Base-by-base conservation (phyloP, 2,329 filamentous ascomycete species). In the Kalmusia sp. region DNA sequence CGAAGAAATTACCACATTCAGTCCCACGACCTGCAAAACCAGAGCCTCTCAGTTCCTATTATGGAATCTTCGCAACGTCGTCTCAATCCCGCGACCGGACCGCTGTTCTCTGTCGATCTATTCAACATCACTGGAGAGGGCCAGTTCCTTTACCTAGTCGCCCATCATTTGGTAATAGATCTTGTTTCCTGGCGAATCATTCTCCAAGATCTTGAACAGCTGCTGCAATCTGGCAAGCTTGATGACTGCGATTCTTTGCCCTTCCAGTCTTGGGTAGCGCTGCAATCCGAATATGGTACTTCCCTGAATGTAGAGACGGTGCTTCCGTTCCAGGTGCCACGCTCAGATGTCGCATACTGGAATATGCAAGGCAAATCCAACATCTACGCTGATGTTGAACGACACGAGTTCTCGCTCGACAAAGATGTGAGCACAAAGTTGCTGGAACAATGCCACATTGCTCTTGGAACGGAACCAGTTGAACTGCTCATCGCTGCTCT, bases 401-500 rank as follows among this genome's bases (percentile, higher is more conserved):
- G 41, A 44, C 28, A 47, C 46, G 19, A 53, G 33, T 53, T 55
- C 19, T 39, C 50, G 5, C 30, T 55, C 7, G 48, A 55, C 6
- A 28, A 28, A 9, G 25, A 50, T 21, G 34, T 49, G 11, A 52
- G 49, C 28, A 56, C 51, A 9, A 43, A 53, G 24, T 25, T 57
- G 27, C 33, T 51, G 11, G 40, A 51, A 12, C 14, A 39, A 11
- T 49, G 45, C 14, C 43, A 52, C n/a, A 14, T 25, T 15, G 77
- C 79, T 1, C 76, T 84, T 58, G 74, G 77, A 33, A 82, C 80
- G 0, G 80, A 84, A 30, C 69, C 77, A 0, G 53, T 65, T 11
- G 65, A 68, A 17, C 25, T 67, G 8, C 51, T 68, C 6, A 44
- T 64, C 2, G 52, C 62, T 4, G 60, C 58, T 3, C 37, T 67